Base-by-base conservation (phyloP, 495 filamentous ascomycete species). In the Neurospora tetraspora region DNA sequence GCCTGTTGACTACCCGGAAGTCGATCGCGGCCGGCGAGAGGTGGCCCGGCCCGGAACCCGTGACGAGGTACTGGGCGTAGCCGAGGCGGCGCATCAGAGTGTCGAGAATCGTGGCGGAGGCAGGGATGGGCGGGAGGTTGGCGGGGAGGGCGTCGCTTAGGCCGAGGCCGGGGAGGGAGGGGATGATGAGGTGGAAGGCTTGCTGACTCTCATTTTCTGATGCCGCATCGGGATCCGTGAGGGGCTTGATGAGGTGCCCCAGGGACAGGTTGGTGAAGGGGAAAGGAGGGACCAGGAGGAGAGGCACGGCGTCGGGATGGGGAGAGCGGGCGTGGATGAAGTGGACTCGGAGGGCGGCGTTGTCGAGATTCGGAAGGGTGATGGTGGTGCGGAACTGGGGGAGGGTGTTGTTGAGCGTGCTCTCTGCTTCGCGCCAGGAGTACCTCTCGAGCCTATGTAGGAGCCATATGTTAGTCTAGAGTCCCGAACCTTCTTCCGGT, bases 81-180 rank as follows among this genome's bases (percentile, higher is more conserved):
- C 87, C 87, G 10, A 94, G 86, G 6, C 84, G 79, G 31, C 78
- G 75, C 92, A 95, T 94, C 4, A 95, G 83, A 4, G 83, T 85
- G 77, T 94, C 83, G 70, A 89, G 81, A 5, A 85, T 79, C 61
- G 87, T 85, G 5, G 89, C 92, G 37, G 93, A 90, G 23, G 80
- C 73, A 10, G 76, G 59, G 34, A 91, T 80, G 2, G 83, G 84
- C 47, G 91, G 88, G 1, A 86, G 85, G 72, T 87, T 87, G 43
- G 87, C 85, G 23, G 85, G 84, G 9, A 90, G 83, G 4, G 85
- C 81, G 39, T 88, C 84, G 61, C 86, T 90, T 80, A 94, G 94
- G 45, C 90, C 92, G 73, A 92, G 86, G 45, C 93, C 92, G 0
- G 92, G 92, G 34, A 94, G 81, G 11, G 90, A 91, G 4, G 92